Conservation (phyloP, 2,329 filamentous ascomycete species). For the Aspergillus ustus region DNA sequence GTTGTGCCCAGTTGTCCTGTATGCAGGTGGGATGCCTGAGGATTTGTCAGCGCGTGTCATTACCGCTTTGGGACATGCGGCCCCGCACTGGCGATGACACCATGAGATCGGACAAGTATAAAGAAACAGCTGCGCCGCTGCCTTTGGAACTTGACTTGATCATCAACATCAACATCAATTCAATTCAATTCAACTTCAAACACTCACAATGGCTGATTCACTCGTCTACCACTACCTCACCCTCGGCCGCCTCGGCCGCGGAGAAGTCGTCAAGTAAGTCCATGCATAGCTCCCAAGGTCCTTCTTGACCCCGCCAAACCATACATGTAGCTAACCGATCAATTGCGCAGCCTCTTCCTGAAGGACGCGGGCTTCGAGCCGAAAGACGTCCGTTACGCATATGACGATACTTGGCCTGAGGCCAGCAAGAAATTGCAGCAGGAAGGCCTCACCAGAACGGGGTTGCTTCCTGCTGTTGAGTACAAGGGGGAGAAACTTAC, state of each 20-base stretch:
- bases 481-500: background rate
- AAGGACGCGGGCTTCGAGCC: constrained; percentile 3
- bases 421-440: background rate
- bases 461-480: constrained; percentile 1
- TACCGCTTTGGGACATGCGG: background rate
- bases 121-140: background rate
- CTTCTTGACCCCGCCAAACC: too few species aligned
- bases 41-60: background rate
- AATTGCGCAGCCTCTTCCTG: constrained; percentile 7
- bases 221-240: constrained; percentile 12
- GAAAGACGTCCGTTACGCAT: background rate
- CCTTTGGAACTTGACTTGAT: too few species aligned
- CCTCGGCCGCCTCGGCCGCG: constrained; percentile 11
- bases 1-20: background rate
- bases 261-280: constrained; percentile 6
- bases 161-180: background rate
- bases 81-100: background rate
- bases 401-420: constrained; percentile 1
- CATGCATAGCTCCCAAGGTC: background rate
- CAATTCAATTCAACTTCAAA: too few species aligned
- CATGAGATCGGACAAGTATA: background rate
- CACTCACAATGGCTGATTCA: background rate
- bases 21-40: background rate
- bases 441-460: background rate
- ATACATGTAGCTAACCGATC: background rate